Conservation (phyloP, 129 eudicot species). For the Apium graveolens region DNA sequence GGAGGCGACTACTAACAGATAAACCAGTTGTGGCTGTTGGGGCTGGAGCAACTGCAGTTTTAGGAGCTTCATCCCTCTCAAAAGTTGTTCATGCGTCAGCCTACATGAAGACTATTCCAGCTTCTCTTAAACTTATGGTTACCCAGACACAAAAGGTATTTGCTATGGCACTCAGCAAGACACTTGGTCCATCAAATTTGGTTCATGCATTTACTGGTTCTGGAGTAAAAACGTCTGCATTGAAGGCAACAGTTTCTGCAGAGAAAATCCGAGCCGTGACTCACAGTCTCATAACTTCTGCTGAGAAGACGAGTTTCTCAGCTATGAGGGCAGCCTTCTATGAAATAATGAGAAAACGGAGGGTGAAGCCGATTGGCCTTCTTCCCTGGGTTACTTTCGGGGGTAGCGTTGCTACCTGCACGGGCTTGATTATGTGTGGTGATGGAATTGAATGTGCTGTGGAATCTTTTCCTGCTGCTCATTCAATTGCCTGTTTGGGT, state of each 20-base stretch:
- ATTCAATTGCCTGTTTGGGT: constrained; percentile 82
- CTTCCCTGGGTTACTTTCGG: constrained; percentile 92
- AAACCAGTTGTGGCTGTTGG: constrained; percentile 90
- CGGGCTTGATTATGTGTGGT: constrained; percentile 64
- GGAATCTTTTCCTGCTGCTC: constrained; percentile 82
- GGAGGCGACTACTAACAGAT: constrained; percentile 36
- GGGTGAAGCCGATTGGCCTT: constrained; percentile 52
- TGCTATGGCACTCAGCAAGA: constrained; percentile 48
- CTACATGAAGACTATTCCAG: constrained; percentile 52
- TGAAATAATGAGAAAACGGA: constrained; percentile 82
- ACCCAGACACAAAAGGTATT: constrained; percentile 63
- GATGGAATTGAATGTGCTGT: constrained; percentile 91
- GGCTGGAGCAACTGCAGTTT: constrained; percentile 86
- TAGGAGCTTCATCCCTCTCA: constrained; percentile 81
- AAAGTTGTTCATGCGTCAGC: constrained; percentile 74
- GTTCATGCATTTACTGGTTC: constrained; percentile 43
- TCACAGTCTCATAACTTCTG: constrained; percentile 74
- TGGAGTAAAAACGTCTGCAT: constrained; percentile 45
- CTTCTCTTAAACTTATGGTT: constrained; percentile 54
- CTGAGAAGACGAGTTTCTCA: constrained; percentile 78
- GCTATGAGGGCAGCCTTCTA: constrained; percentile 86
- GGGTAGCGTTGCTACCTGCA: constrained; percentile 70
- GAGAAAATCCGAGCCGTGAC: constrained; percentile 73
- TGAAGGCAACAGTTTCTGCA: constrained; percentile 75
- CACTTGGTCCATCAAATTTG: constrained; percentile 58